Conservation (phyloP, 148 eudicot species). For the Cornus kousa region DNA sequence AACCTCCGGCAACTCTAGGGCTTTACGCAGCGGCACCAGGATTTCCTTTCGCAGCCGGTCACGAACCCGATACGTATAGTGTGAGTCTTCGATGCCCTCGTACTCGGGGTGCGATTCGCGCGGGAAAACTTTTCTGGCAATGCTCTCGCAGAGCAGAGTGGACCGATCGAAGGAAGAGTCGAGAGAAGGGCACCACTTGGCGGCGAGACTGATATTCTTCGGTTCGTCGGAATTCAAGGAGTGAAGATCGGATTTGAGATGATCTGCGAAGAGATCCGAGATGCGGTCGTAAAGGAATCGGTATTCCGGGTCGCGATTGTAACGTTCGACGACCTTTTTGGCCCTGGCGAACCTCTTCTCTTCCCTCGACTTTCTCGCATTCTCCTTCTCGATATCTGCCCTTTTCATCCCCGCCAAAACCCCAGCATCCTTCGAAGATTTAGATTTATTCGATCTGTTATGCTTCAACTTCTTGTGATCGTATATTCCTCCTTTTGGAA, state of each 20-base stretch:
- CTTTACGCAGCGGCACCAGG: conserved; percentile 22
- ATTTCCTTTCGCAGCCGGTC: conserved; percentile 28
- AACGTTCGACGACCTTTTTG: conserved; percentile 15
- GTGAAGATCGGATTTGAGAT: conserved; percentile 16
- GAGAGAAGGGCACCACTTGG: conserved; percentile 35
- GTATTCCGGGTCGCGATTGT: conserved; percentile 16
- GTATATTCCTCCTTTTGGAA: background rate
- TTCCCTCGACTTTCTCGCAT: conserved; percentile 9
- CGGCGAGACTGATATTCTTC: conserved; percentile 24
- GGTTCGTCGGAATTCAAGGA: conserved; percentile 15
- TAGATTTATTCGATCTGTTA: background rate
- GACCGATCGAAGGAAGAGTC: conserved; percentile 24
- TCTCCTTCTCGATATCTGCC: conserved; percentile 8
- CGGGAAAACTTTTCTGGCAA: conserved; percentile 26
- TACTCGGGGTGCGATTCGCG: conserved; percentile 18
- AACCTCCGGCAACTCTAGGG: conserved; percentile 28
- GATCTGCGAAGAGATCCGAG: conserved; percentile 28
- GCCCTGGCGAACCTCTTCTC: conserved; percentile 8
- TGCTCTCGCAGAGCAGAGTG: conserved; percentile 24
- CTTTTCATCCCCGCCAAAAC: conserved; percentile 10
- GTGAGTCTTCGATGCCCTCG: conserved; percentile 21
- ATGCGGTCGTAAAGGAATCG: conserved; percentile 19
- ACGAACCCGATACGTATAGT: conserved; percentile 27
- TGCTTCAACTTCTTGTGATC: background rate
- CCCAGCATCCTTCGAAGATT: background rate